Evolutionary conservation across 129 eudicot species (phyloP).

Genomic region (Pulicaria dysenterica): DNA sequence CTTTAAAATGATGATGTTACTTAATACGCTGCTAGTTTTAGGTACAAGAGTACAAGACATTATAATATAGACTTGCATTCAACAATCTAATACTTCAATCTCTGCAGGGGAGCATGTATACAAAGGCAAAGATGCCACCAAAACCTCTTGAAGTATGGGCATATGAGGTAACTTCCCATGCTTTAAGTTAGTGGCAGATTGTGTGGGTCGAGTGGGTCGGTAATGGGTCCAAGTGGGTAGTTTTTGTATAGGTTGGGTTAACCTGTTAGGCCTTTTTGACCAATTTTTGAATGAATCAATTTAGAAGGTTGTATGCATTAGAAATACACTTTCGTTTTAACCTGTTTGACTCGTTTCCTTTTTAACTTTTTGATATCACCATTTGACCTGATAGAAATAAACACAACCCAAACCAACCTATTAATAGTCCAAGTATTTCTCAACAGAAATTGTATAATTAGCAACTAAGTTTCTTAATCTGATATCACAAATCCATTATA

Average conservation of each 20-base stretch:
- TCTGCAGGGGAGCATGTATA: slow-evolving; percentile 70
- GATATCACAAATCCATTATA: slow-evolving; percentile 17
- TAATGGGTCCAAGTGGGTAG: neutral
- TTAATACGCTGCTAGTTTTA: neutral
- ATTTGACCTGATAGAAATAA: neutral
- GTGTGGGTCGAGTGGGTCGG: no score
- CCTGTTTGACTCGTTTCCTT: neutral
- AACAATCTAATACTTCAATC: slow-evolving; percentile 16
- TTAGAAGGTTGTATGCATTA: slow-evolving; percentile 1
- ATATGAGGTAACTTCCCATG: slow-evolving; percentile 64
- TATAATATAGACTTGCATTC: neutral
- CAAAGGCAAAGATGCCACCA: slow-evolving; percentile 86
- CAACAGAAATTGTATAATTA: slow-evolving; percentile 15
- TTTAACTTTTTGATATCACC: no score
- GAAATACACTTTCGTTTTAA: neutral
- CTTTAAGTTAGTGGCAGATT: neutral
- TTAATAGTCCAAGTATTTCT: neutral
- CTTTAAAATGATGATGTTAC: neutral
- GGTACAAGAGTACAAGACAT: no score
- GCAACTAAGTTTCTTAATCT: slow-evolving; percentile 8
- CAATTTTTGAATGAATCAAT: neutral
- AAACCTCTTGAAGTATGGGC: slow-evolving; percentile 95
- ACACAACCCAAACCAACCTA: neutral
- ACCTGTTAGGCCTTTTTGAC: neutral
- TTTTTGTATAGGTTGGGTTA: neutral